Evolutionary conservation across 768 basidiomycete genomes (phyloP), one percentile per base, ranked within the genome.

Genomic region (Mycena chlorophos): DNA sequence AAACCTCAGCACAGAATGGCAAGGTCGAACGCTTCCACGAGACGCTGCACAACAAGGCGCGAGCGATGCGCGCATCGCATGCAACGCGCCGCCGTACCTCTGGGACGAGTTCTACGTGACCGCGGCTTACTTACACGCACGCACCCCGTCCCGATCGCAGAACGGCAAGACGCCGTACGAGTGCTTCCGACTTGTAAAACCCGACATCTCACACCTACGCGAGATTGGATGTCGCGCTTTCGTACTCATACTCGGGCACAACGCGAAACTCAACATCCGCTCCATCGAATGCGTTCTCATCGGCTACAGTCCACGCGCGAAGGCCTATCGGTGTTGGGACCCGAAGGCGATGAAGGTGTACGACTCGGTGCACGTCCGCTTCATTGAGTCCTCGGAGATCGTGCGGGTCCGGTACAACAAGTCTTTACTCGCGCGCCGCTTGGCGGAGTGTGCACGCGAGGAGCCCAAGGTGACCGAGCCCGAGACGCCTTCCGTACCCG

Each of bases 1-100:
- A 77, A 55, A 74, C 70, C 3, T 75, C 72, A 16, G 67, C 66
- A 0, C 68, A 73, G 10, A 77, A 70, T 54, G 73, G 76, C 1
- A 55, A 60, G 6, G 72, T 72, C 2, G 73, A 78, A 49, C 62
- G 69, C 1, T 49, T 69, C 34, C 74, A 78, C 48, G 60, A 62
- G 5, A 76, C 72, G 0, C 52, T 75, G 6, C 62, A 75, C 49
- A 62, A 57, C 8, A 66, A 70, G 31, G 67, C 64, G 1, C 54
- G 60, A 1, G 56, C 72, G 0, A 73, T 75, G 71, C 60, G n/a
- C n/a, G 60, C 0, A 48, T 67, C 16, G 63, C 63, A 13, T 60
- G 63, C 14, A 53, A 63, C 1, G 51, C 62, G 3, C 74, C 73
- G 0, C 43, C 61, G 8, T 60, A 64, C 39, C 52, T 66, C 0